Evolutionary conservation across 495 filamentous ascomycete species (phyloP).

Genomic region (Podospora anserina): DNA sequence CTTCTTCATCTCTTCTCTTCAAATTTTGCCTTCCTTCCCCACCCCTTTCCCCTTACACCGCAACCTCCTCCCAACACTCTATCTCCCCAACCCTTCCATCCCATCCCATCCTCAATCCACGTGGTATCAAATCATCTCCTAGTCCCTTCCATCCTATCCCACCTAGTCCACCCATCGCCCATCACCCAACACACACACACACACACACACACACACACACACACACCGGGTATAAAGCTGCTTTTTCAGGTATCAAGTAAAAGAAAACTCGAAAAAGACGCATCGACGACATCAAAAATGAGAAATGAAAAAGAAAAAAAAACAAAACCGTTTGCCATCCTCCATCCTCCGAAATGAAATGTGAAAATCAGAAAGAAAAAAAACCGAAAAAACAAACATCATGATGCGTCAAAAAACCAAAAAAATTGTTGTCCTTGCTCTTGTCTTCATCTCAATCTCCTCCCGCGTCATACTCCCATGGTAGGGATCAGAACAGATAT

Average conservation of each 20-base stretch:
- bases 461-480: neutral
- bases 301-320: neutral
- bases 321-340: neutral
- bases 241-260: conserved; percentile 8
- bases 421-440: neutral
- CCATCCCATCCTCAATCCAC: neutral
- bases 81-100: no score
- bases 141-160: neutral
- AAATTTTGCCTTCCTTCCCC: no score
- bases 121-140: neutral
- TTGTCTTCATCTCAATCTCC: neutral
- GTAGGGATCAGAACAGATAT: neutral
- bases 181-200: neutral
- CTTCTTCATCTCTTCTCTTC: no score
- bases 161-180: neutral
- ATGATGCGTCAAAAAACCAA: neutral
- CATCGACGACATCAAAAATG: neutral
- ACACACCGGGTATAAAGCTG: conserved; percentile 17
- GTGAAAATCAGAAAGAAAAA: neutral
- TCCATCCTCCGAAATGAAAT: neutral
- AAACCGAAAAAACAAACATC: neutral
- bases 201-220: neutral
- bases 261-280: neutral
- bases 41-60: no score
- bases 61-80: no score